phyloP scores from a whole-genome alignment of 106 monocot species.

The Allium sativum region DNA sequence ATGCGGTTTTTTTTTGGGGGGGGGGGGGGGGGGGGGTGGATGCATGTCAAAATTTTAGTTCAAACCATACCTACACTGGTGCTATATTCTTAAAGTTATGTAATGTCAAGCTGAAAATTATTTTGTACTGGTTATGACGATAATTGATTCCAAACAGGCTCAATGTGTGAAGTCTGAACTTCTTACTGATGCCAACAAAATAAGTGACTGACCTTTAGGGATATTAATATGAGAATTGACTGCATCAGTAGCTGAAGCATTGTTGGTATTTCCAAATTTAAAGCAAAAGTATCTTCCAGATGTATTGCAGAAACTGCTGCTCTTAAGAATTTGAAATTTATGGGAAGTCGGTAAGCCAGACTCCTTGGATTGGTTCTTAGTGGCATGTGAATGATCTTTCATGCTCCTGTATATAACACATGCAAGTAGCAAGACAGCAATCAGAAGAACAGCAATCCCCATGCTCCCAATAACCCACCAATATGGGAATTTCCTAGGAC shows the following conservation, averaged over 20 bases:
- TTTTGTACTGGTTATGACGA: too few species aligned
- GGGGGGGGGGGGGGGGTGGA: too few species aligned
- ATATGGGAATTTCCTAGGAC: conserved; percentile 46
- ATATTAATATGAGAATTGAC: conserved; percentile 38
- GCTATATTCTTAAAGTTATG: too few species aligned
- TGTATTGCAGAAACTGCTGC: conserved; percentile 59
- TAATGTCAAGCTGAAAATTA: too few species aligned
- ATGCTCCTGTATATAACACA: conserved; percentile 37
- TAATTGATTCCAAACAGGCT: too few species aligned
- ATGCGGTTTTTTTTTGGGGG: too few species aligned
- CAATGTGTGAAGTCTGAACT: too few species aligned
- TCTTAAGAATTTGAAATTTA: conserved; percentile 65
- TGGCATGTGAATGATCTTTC: conserved; percentile 10
- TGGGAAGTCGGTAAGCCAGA: conserved; percentile 28
- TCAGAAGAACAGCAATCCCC: conserved; percentile 49
- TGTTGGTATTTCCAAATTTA: conserved; percentile 30
- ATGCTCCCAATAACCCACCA: conserved; percentile 79
- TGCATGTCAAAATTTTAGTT: too few species aligned
- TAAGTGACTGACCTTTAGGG: conserved; percentile 40
- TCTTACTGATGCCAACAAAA: not conserved
- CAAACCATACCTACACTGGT: too few species aligned
- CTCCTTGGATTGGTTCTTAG: conserved; percentile 38
- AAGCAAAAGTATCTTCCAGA: conserved; percentile 62
- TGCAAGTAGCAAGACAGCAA: conserved; percentile 36
- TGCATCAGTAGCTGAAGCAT: conserved; percentile 26